Conservation (phyloP, 805 yeast genomes). For the Isabelozyma heimii region DNA sequence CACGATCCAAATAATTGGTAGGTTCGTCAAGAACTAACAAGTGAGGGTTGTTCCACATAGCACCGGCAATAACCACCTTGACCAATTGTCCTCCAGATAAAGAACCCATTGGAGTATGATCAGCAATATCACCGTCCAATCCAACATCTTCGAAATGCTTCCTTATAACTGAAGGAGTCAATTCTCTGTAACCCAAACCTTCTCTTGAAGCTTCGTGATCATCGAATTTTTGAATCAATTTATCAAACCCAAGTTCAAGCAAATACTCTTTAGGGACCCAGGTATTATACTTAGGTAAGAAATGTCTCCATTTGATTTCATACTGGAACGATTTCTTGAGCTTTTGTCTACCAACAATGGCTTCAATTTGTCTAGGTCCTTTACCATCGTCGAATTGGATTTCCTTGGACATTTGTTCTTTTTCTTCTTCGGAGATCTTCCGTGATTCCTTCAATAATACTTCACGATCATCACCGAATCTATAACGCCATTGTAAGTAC, state of each 20-base stretch:
- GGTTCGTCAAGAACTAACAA: slow-evolving; percentile 96
- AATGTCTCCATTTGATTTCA: slow-evolving; percentile 83
- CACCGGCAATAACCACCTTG: slow-evolving; percentile 98
- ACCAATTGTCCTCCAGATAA: slow-evolving; percentile 98
- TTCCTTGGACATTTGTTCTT: slow-evolving; percentile 70
- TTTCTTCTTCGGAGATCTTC: slow-evolving; percentile 73
- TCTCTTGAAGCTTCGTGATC: slow-evolving; percentile 49
- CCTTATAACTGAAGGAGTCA: slow-evolving; percentile 86
- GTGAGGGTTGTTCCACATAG: slow-evolving; percentile 99
- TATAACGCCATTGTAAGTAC: slow-evolving; percentile 97
- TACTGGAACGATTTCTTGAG: slow-evolving; percentile 95
- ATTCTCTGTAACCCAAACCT: slow-evolving; percentile 46
- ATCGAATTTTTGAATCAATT: slow-evolving; percentile 43
- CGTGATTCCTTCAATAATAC: slow-evolving; percentile 91
- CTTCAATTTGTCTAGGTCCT: slow-evolving; percentile 87
- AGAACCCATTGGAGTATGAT: slow-evolving; percentile 95
- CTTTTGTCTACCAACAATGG: slow-evolving; percentile 95
- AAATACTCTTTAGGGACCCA: slow-evolving; percentile 87
- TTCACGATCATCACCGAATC: slow-evolving; percentile 97
- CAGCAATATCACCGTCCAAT: slow-evolving; percentile 96
- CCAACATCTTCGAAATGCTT: slow-evolving; percentile 98
- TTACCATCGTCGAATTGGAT: slow-evolving; percentile 82
- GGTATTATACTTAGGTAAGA: slow-evolving; percentile 90
- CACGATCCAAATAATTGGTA: slow-evolving; percentile 96
- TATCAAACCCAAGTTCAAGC: slow-evolving; percentile 57